Evolutionary conservation across 495 filamentous ascomycete genomes (phyloP).

Genomic region (Penicilliopsis zonata): DNA sequence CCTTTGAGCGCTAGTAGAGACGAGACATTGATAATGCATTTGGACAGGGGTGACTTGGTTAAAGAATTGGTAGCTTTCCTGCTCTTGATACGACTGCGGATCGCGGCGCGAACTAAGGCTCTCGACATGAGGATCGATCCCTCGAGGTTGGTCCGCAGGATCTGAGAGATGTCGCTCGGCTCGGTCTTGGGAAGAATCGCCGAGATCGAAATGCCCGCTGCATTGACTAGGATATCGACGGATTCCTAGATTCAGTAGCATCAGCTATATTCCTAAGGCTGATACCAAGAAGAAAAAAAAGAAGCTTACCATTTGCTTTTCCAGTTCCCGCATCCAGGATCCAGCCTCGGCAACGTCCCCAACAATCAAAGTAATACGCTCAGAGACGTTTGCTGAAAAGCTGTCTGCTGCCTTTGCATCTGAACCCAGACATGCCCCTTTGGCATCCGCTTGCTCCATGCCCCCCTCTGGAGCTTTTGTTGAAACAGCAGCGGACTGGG

Average conservation of each 20-base stretch:
- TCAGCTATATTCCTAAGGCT: no score
- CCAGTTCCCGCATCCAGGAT: slow-evolving; percentile 33
- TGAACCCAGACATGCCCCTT: no score
- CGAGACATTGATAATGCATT: slow-evolving; percentile 71
- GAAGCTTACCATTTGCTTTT: slow-evolving; percentile 27
- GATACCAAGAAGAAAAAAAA: not conserved
- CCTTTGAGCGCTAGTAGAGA: slow-evolving; percentile 56
- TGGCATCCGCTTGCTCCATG: not conserved
- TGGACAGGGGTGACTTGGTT: slow-evolving; percentile 10
- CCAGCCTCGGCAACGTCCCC: slow-evolving; percentile 34
- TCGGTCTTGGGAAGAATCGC: slow-evolving; percentile 40
- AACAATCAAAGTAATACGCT: slow-evolving; percentile 19
- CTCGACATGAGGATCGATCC: slow-evolving; percentile 57
- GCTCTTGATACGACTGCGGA: slow-evolving; percentile 23
- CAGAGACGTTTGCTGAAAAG: slow-evolving; percentile 6
- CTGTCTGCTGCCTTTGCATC: slow-evolving; percentile 4
- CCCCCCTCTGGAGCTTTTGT: slow-evolving; percentile 12
- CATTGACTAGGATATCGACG: slow-evolving; percentile 62
- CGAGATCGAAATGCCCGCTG: slow-evolving; percentile 55
- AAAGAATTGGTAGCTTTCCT: slow-evolving; percentile 4
- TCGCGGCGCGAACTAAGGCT: slow-evolving; percentile 33
- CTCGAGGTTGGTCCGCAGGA: slow-evolving; percentile 57
- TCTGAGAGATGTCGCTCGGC: slow-evolving; percentile 24
- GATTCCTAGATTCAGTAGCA: slow-evolving; percentile 22
- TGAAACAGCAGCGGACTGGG: slow-evolving; percentile 2